These are phyloP conservation scores for Sugiyamaella xylanicola DNA, from an alignment of 1,139 yeast species.

Conservation along the genomic window DNA sequence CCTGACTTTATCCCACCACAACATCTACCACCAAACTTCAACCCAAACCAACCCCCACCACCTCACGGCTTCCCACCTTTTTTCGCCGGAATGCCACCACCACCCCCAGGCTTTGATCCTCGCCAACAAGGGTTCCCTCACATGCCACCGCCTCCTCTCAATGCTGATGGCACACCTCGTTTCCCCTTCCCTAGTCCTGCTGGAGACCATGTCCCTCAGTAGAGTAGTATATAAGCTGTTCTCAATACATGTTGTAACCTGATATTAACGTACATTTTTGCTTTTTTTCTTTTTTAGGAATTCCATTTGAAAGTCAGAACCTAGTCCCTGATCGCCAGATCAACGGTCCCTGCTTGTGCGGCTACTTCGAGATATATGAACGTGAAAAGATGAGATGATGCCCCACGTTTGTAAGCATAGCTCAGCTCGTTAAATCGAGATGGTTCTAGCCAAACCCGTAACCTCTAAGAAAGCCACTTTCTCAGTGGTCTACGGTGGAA, in stretches of 20 bases:
- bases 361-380: too few relatives aligned
- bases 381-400: too few relatives aligned
- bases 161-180: constrained; percentile 25
- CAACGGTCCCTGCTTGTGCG: neutral
- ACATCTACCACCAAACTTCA: constrained; percentile 18
- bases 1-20: constrained; percentile 31
- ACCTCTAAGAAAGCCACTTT: too few relatives aligned
- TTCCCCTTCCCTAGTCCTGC: constrained; percentile 43
- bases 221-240: too few relatives aligned
- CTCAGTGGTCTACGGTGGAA: too few relatives aligned
- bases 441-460: neutral
- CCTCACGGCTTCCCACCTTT: constrained; percentile 29
- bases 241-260: neutral
- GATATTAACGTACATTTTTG: too few relatives aligned
- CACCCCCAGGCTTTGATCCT: constrained; percentile 26
- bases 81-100: constrained; percentile 24
- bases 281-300: too few relatives aligned
- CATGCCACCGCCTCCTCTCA: constrained; percentile 23
- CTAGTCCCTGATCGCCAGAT: neutral
- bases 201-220: constrained; percentile 33
- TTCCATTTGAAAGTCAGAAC: neutral
- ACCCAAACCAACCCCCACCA: constrained; percentile 21
- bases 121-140: constrained; percentile 21
- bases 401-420: too few relatives aligned
- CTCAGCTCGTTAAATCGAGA: neutral